Percentiles rank a stretch among this genome's conserved stretches.
phyloP scores from a whole-genome alignment of 148 eudicot genomes.

The Amaranthus palmeri region DNA sequence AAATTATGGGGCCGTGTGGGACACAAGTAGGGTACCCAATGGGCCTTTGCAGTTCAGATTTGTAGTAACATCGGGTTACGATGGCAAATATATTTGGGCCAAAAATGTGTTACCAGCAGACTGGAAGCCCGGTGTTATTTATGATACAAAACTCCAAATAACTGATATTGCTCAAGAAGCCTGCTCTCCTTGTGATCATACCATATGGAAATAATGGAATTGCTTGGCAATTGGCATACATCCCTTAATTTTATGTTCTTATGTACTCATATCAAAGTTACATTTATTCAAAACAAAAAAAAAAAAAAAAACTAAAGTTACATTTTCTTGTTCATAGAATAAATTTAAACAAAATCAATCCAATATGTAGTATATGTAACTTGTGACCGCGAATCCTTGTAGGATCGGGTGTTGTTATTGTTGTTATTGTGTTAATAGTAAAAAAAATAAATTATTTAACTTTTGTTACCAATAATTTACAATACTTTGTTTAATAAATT shows the following conservation, averaged over 20 bases:
- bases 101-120: slow-evolving; percentile 54
- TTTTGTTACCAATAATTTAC: no score
- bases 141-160: slow-evolving; percentile 45
- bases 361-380: no score
- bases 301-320: no score
- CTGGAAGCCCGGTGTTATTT: slow-evolving; percentile 47
- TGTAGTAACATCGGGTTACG: slow-evolving; percentile 58
- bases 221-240: not conserved
- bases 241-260: not conserved
- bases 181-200: slow-evolving; percentile 54
- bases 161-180: slow-evolving; percentile 49
- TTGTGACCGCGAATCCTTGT: no score
- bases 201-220: slow-evolving; percentile 22
- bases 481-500: no score
- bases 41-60: slow-evolving; percentile 67
- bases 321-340: no score
- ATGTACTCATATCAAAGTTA: no score
- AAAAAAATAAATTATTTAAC: no score
- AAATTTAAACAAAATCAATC: no score
- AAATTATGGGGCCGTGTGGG: slow-evolving; percentile 75
- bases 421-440: no score
- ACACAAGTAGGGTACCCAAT: slow-evolving; percentile 46
- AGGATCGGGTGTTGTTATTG: no score
- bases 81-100: slow-evolving; percentile 61
- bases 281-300: no score